Conservation (phyloP, 495 filamentous ascomycete genomes). For the Hyaloscypha hepaticicola region DNA sequence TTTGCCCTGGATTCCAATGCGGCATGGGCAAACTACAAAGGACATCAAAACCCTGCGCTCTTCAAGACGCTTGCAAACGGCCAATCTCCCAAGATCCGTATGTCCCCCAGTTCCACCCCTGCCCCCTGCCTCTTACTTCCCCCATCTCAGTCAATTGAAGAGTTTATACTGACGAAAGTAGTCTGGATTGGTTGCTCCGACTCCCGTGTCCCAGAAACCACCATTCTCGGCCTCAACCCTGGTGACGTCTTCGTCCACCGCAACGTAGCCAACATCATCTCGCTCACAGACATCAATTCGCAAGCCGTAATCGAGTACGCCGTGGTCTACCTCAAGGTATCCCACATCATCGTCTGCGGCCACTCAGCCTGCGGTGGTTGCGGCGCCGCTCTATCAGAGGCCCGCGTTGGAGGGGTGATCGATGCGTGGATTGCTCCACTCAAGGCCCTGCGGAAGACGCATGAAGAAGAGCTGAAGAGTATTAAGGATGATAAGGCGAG, state of each 20-base stretch:
- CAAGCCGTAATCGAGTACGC: slow-evolving; percentile 82
- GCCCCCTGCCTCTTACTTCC: slow-evolving; percentile 25
- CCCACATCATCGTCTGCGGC: slow-evolving; percentile 82
- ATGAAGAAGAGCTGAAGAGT: slow-evolving; percentile 53
- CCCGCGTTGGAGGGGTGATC: slow-evolving; percentile 68
- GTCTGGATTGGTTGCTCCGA: slow-evolving; percentile 94
- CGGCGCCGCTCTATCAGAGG: slow-evolving; percentile 63
- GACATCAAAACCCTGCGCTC: slow-evolving; percentile 65
- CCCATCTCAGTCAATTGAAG: background rate
- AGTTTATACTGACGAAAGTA: slow-evolving; percentile 23
- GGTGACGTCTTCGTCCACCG: slow-evolving; percentile 93
- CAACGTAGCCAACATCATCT: slow-evolving; percentile 90
- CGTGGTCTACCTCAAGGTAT: slow-evolving; percentile 70
- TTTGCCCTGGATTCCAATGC: slow-evolving; percentile 64
- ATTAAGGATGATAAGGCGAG: slow-evolving; percentile 49
- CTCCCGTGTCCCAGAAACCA: slow-evolving; percentile 85
- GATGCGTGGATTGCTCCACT: slow-evolving; percentile 81
- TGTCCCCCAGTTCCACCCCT: too few species aligned
- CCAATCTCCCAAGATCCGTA: slow-evolving; percentile 71
- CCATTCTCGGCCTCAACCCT: slow-evolving; percentile 73
- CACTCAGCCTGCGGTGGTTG: slow-evolving; percentile 83
- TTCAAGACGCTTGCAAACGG: slow-evolving; percentile 67
- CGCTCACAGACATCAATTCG: slow-evolving; percentile 72
- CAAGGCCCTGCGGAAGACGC: slow-evolving; percentile 54
- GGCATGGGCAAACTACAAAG: slow-evolving; percentile 66